Evolutionary conservation across 2,329 filamentous ascomycete genomes (phyloP).

Genomic region (Pseudonectria buxi): DNA sequence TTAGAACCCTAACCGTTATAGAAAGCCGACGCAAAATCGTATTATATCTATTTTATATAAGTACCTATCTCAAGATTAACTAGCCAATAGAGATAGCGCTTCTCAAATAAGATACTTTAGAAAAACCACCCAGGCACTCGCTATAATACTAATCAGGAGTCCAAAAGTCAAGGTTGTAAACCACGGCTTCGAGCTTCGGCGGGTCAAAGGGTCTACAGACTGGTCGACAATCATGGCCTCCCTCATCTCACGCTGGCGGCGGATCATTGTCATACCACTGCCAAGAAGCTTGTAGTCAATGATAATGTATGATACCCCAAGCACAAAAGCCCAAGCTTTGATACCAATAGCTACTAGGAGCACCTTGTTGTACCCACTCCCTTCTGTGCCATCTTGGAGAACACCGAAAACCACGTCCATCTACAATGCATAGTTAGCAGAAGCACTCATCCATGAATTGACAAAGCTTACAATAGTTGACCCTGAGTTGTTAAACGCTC

Average conservation of each 20-base stretch:
- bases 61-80: no score
- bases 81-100: no score
- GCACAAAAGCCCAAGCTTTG: constrained; percentile 13
- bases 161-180: constrained; percentile 9
- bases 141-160: constrained; percentile 11
- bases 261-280: constrained; percentile 16
- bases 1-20: no score
- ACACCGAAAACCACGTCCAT: constrained; percentile 20
- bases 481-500: constrained; percentile 17
- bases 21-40: no score
- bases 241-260: constrained; percentile 8
- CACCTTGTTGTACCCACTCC: constrained; percentile 12
- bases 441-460: neutral
- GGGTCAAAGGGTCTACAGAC: constrained; percentile 13
- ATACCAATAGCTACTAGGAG: constrained; percentile 11
- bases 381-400: constrained; percentile 14
- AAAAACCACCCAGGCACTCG: constrained; percentile 12
- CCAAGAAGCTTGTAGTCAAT: constrained; percentile 14
- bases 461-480: constrained; percentile 16
- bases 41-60: no score
- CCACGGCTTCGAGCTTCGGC: constrained; percentile 6
- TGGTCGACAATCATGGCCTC: constrained; percentile 10
- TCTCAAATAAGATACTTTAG: constrained; percentile 17
- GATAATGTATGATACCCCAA: constrained; percentile 14
- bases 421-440: constrained; percentile 4